Conservation (phyloP, 495 filamentous ascomycete species). For the Immersiella caudata region DNA sequence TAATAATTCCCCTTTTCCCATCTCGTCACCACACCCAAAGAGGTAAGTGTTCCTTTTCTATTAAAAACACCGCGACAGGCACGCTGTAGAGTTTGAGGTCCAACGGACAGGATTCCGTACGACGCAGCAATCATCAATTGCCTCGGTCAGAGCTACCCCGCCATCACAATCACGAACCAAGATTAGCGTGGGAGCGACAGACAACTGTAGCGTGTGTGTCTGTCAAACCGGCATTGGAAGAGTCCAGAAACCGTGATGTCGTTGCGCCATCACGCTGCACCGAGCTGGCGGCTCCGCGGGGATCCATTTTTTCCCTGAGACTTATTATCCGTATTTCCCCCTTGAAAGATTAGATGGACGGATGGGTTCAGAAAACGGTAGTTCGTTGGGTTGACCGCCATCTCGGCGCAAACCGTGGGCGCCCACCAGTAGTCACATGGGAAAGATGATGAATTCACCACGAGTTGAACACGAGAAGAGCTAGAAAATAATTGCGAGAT, state of each 20-base stretch:
- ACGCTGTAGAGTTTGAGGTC: background rate
- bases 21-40: background rate
- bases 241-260: too few species aligned
- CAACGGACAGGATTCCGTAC: background rate
- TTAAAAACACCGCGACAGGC: too few species aligned
- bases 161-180: background rate
- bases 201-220: background rate
- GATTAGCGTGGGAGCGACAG: background rate
- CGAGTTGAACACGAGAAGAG: too few species aligned
- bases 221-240: background rate
- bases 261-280: background rate
- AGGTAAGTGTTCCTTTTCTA: background rate
- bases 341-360: too few species aligned
- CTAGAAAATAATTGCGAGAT: too few species aligned
- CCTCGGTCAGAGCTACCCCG: background rate
- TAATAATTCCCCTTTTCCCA: background rate
- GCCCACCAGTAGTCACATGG: too few species aligned
- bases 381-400: background rate
- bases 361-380: background rate
- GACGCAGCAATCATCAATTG: background rate
- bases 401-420: background rate
- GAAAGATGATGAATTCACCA: too few species aligned
- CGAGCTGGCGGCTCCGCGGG: constrained; percentile 1
- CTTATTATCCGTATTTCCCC: background rate
- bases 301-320: constrained; percentile 2